Conservation (phyloP, 2,329 filamentous ascomycete species). For the Exophiala sp. region DNA sequence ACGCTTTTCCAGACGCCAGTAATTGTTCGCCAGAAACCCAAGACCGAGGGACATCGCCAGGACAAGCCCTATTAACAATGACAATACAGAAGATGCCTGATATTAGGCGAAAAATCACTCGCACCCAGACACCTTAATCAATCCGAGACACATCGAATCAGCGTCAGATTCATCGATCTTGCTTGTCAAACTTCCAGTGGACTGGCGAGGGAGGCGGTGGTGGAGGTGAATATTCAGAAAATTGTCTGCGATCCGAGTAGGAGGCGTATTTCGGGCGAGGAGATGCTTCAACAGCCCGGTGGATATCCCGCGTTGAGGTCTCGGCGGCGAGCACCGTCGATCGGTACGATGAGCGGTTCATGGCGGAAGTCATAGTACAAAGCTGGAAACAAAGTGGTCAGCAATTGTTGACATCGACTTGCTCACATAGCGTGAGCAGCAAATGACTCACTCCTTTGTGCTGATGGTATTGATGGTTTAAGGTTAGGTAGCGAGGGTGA, state of each 20-base stretch:
- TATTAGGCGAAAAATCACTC: neutral
- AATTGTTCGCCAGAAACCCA: neutral
- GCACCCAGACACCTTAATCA: neutral
- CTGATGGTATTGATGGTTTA: too few relatives aligned
- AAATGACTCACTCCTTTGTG: too few relatives aligned
- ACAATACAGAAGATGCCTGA: constrained; percentile 14
- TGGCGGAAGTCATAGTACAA: constrained; percentile 4
- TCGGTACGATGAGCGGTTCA: constrained; percentile 26
- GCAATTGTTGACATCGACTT: too few relatives aligned
- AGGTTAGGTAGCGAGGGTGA: neutral
- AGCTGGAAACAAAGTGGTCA: too few relatives aligned
- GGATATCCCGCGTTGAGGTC: constrained; percentile 38
- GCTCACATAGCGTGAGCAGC: too few relatives aligned
- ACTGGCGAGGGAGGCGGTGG: constrained; percentile 27
- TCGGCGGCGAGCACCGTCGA: constrained; percentile 27
- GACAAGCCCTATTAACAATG: constrained; percentile 3
- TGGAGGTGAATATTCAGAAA: constrained; percentile 22
- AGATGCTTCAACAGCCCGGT: constrained; percentile 38
- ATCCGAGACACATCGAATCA: neutral
- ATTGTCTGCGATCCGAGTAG: constrained; percentile 25
- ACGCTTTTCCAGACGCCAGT: neutral
- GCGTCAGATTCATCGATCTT: constrained; percentile 5
- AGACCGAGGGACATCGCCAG: neutral
- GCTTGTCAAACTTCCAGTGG: constrained; percentile 23
- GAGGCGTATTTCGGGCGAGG: constrained; percentile 34